These are phyloP conservation scores for Apiospora saccharicola DNA, from an alignment of 2,329 filamentous ascomycete genomes.

Conservation along the genomic window DNA sequence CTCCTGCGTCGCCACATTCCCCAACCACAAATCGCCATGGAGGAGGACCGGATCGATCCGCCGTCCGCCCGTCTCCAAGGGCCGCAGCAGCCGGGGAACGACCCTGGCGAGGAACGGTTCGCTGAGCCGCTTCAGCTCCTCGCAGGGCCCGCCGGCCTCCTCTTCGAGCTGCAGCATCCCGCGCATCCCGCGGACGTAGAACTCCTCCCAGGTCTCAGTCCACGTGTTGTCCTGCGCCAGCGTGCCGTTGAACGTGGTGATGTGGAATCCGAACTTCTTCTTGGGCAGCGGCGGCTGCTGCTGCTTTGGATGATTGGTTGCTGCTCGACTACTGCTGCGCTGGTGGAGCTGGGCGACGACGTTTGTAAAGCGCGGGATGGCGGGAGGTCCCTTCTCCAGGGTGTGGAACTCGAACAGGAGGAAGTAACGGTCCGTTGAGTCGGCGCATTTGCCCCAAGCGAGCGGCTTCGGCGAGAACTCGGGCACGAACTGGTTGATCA, in stretches of 20 bases:
- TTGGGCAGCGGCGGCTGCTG: not conserved
- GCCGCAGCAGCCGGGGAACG: not conserved
- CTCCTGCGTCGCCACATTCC: not conserved
- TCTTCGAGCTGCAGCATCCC: not conserved
- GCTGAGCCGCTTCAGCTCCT: not conserved
- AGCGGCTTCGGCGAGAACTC: not conserved
- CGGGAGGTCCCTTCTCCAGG: not conserved
- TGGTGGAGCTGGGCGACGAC: not conserved
- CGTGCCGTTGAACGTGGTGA: not conserved
- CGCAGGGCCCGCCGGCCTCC: not conserved
- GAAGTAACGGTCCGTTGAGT: not conserved
- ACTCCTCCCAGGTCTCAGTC: slow-evolving; percentile 23
- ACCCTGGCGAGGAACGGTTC: not conserved
- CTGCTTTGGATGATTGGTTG: too few relatives aligned
- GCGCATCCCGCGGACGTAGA: not conserved
- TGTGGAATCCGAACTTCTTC: not conserved
- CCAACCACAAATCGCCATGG: too few relatives aligned
- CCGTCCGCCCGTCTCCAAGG: not conserved
- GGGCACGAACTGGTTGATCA: not conserved
- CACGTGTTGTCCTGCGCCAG: not conserved
- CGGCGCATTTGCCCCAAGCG: not conserved
- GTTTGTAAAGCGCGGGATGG: not conserved
- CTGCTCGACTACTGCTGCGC: not conserved
- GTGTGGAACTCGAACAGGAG: not conserved
- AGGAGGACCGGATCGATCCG: too few relatives aligned